Conservation (phyloP, 2,329 filamentous ascomycete species). For the Nakataea oryzae region DNA sequence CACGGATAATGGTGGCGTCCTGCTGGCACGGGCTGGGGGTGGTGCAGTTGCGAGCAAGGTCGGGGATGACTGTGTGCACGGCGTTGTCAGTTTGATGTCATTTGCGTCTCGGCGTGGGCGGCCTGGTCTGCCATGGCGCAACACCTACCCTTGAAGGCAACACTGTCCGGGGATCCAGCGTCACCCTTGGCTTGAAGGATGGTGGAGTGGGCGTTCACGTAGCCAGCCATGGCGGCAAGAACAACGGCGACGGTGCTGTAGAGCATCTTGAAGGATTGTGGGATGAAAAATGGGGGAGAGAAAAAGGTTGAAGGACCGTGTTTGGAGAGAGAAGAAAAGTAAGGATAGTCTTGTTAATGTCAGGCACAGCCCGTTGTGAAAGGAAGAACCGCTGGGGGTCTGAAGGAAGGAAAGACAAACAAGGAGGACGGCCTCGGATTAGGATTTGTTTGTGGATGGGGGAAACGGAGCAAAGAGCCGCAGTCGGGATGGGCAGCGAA, state of each 20-base stretch:
- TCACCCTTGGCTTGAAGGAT: constrained; percentile 9
- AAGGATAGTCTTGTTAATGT: background rate
- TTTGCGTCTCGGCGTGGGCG: background rate
- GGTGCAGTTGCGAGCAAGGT: constrained; percentile 27
- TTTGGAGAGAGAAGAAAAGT: background rate
- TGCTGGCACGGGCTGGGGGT: constrained; percentile 21
- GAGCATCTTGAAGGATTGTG: constrained; percentile 1
- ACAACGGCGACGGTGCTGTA: background rate
- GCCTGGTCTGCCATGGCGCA: too few species aligned
- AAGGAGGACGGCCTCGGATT: background rate
- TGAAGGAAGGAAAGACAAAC: constrained; percentile 2
- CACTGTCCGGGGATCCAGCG: constrained; percentile 7
- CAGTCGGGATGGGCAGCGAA: background rate
- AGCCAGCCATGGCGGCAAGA: constrained; percentile 5
- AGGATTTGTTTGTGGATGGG: constrained; percentile 1
- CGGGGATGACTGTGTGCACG: constrained; percentile 31
- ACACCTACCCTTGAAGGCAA: constrained; percentile 10
- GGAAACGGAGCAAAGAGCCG: background rate
- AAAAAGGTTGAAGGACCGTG: background rate
- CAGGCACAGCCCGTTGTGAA: constrained; percentile 3
- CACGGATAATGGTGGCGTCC: constrained; percentile 51
- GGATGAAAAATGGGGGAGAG: background rate
- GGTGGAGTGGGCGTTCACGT: constrained; percentile 9
- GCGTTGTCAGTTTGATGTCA: background rate
- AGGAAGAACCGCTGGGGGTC: background rate